Evolutionary conservation across 139 green algal genomes (phyloP).

Genomic region (Limnomonas spitsbergensis): DNA sequence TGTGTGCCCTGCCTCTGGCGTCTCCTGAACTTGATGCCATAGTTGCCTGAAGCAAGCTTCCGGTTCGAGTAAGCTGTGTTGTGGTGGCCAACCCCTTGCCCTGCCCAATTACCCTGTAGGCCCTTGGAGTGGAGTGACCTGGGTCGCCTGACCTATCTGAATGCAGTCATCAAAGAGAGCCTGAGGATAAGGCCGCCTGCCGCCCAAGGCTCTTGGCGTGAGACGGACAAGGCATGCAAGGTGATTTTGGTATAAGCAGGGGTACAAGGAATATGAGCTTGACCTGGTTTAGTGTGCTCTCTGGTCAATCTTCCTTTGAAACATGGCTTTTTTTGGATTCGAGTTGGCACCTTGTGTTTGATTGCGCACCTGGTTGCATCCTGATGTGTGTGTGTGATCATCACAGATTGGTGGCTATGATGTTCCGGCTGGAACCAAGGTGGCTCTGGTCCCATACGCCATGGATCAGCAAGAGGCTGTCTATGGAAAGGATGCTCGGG

Average conservation of each 20-base stretch:
- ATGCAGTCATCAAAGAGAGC: conserved; percentile 36
- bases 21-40: not conserved
- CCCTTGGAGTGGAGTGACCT: conserved; percentile 26
- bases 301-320: not conserved
- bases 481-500: conserved; percentile 17
- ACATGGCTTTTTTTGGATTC: not conserved
- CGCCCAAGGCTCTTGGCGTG: conserved; percentile 4
- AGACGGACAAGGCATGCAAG: too few species aligned
- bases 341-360: not conserved
- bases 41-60: not conserved
- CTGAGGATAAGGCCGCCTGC: conserved; percentile 28
- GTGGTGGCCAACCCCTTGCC: not conserved
- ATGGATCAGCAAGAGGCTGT: not conserved
- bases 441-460: not conserved
- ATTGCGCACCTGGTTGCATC: too few species aligned
- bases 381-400: too few species aligned
- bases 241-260: too few species aligned
- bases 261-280: not conserved
- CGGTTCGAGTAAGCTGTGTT: not conserved
- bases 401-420: not conserved
- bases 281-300: not conserved
- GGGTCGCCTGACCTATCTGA: conserved; percentile 18
- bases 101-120: not conserved
- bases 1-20: not conserved
- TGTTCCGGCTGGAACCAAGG: not conserved